Evolutionary conservation across 2,329 filamentous ascomycete species (phyloP), one percentile per base, ranked within the genome.

Genomic region (Penicillium sp.): DNA sequence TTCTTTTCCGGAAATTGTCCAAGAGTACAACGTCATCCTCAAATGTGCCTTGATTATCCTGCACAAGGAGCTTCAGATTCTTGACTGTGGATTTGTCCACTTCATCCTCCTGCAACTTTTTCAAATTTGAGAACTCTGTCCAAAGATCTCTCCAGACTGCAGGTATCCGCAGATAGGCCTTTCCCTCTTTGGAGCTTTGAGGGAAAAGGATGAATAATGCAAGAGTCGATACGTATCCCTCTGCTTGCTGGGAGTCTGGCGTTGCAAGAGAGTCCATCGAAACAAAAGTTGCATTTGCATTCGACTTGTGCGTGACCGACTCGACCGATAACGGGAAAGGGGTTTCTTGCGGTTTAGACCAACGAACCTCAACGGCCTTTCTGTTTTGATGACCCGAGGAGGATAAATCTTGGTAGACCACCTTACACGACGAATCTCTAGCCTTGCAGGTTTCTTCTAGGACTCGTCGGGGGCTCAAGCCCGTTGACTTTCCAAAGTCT

Each of bases 381-480:
- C 91, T 86, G 63, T 89, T 89, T 2, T 90, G 88, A 74, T 91
- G 95, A 0, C 86, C 81, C 5, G 87, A 86, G 25, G 88, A 84
- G 1, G 92, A 96, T 26, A 95, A 78, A 43, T 89, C 75, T 55
- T 81, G 86, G 71, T 88, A 95, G 3, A 76, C 78, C 25, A 96
- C 75, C 64, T 83, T 88, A 29, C 83, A 89, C 3, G 50, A 53
- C 37, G 59, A 58, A 63, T 68, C 89, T 88, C 88, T 88, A 61
- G 92, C 85, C 66, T 89, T 88, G 72, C 93, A 96, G n/a, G 91
- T 85, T 72, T 97, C 93, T 72, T 97, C 92, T 13, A 98, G 77
- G 27, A 91, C 82, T 62, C 89, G 84, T 60, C 86, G 85, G 16
- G 93, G 93, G 65, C 80, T 90, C 29, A 96, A 76, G 8, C 93